These are phyloP conservation scores for Trichothecium sympodiale DNA, from an alignment of 2,329 filamentous ascomycete species.

Conservation along the genomic window DNA sequence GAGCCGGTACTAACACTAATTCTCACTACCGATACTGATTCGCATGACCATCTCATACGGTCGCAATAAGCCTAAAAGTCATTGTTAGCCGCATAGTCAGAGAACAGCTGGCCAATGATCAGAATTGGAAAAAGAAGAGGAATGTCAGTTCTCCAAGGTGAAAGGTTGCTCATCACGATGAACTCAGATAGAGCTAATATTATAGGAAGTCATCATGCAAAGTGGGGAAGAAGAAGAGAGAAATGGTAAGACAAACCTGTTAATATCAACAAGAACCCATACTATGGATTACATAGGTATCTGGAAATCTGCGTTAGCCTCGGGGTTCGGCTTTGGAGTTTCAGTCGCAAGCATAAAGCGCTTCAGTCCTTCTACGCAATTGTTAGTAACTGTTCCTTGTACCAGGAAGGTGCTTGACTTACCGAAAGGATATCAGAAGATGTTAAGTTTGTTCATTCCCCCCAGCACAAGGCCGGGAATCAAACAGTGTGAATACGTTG, in stretches of 20 bases:
- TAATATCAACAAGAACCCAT: too few species aligned
- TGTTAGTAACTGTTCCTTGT: constrained; percentile 5
- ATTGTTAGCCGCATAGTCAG: constrained; percentile 1
- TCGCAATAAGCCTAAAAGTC: too few species aligned
- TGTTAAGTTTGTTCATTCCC: constrained; percentile 42
- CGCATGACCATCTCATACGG: too few species aligned
- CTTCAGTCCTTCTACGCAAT: not conserved
- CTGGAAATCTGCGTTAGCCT: not conserved
- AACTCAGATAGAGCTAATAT: constrained; percentile 40
- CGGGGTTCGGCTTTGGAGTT: too few species aligned
- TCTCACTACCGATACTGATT: too few species aligned
- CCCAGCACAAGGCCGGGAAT: constrained; percentile 27
- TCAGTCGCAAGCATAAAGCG: too few species aligned
- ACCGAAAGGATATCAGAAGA: constrained; percentile 42
- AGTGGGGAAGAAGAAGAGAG: constrained; percentile 8
- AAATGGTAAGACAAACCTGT: constrained; percentile 1
- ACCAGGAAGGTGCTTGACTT: constrained; percentile 6
- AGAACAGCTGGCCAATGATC: not conserved
- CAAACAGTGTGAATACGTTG: constrained; percentile 52
- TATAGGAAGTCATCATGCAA: constrained; percentile 38
- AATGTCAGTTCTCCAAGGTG: constrained; percentile 53
- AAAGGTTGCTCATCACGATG: constrained; percentile 43
- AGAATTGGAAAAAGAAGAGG: not conserved
- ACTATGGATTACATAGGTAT: too few species aligned
- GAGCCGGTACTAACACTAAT: too few species aligned